Base-by-base conservation (phyloP, 2,329 filamentous ascomycete species). In the Epichloe brachyelytri region DNA sequence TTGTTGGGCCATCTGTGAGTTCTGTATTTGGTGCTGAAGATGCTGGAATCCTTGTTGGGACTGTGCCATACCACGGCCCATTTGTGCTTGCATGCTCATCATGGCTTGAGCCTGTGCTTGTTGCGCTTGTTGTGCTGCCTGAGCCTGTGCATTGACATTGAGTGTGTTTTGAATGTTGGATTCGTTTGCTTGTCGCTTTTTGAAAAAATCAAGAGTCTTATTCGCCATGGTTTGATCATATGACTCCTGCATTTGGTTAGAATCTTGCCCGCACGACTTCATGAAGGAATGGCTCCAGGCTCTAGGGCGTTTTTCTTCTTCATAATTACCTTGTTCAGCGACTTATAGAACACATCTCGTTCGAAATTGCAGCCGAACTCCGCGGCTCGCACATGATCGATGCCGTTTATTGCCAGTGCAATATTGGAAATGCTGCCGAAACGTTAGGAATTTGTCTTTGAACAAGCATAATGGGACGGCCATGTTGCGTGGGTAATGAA, bases 11-110 rank as follows among this genome's bases (percentile, higher is more conserved):
- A 80, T 71, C 38, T 72, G 73, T 1, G 74, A 71, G 4, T 71
- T 65, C 57, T 81, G 78, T 75, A 80, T 79, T 51, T 72, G 75
- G 50, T 79, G 77, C 53, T 79, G 78, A 37, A 81, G 69, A 46
- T 76, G 73, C 54, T 78, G 78, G 52, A 82, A 81, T 1, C 70
- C 72, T 57, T 73, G 77, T 53, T 76, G 64, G 6, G 67, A 69
- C 57, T 75, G 76, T 0, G 68, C 70, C 64, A 76, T 72, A 12
- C 70, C 71, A 37, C 77, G 71, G 39, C 71, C 69, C 67, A 79
- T 74, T 55, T 76, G 71, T 12, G 67, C 69, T 53, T 75, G 74
- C 68, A 78, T 72, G 52, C 70, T 76, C 69, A 79, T 72, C 67
- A 79, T 69, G 50, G 75, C 67, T 53, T 74, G 70, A 0, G 67